Evolutionary conservation across 2,329 filamentous ascomycete species (phyloP).

Genomic region (Cladobotryum mycophilum): DNA sequence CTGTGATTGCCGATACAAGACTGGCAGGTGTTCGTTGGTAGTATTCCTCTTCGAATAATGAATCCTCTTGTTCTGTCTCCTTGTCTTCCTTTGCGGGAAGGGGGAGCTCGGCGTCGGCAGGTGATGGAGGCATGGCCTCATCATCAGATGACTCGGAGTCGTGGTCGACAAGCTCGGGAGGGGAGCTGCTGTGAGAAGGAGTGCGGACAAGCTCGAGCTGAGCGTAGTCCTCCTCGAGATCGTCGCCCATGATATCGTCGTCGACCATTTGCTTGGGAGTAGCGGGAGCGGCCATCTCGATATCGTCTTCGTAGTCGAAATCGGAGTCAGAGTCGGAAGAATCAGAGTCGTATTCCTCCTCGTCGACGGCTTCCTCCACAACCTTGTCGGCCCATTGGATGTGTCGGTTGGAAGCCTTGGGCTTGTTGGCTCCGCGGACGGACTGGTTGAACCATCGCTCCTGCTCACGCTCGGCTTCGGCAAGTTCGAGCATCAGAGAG

Average conservation of each 20-base stretch:
- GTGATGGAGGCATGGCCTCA: conserved; percentile 71
- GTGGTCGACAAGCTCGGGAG: conserved; percentile 66
- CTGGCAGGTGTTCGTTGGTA: conserved; percentile 47
- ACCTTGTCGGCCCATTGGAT: conserved; percentile 84
- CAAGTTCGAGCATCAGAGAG: conserved; percentile 83
- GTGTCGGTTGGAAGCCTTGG: conserved; percentile 59
- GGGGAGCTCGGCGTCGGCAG: conserved; percentile 49
- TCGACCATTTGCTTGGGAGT: conserved; percentile 33
- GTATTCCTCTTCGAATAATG: conserved; percentile 47
- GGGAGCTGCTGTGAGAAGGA: conserved; percentile 57
- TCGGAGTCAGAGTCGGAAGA: conserved; percentile 48
- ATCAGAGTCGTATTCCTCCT: conserved; percentile 65
- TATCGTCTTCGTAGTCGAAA: conserved; percentile 52
- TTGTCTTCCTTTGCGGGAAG: conserved; percentile 54
- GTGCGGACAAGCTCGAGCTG: conserved; percentile 63
- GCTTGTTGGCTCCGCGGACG: conserved; percentile 63
- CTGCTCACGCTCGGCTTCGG: conserved; percentile 90
- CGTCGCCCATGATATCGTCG: conserved; percentile 43
- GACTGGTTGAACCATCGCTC: conserved; percentile 98
- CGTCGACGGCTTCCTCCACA: conserved; percentile 54
- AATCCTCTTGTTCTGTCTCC: conserved; percentile 34
- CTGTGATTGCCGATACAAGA: conserved; percentile 49
- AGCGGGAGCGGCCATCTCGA: conserved; percentile 42
- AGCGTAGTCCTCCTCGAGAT: conserved; percentile 59
- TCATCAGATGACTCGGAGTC: conserved; percentile 65